A percentile compares a stretch with the other conserved stretches of the same genome.
These are phyloP conservation scores for Irpex sp. DNA, from an alignment of 1,284 basidiomycete species.

Conservation along the genomic window DNA sequence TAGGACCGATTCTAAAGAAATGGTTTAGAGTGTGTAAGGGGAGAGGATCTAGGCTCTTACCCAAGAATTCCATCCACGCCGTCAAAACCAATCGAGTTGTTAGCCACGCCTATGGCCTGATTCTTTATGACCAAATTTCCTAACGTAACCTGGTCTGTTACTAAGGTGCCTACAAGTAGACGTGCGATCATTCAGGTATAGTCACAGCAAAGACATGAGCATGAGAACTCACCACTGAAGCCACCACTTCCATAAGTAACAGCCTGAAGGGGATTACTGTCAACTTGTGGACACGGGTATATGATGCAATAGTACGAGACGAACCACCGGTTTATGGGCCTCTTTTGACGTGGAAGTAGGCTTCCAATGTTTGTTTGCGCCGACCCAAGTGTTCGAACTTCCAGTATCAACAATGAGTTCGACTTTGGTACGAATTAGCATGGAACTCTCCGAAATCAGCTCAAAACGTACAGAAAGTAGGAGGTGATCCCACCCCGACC, in stretches of 20 bases:
- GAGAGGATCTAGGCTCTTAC: conserved; percentile 1
- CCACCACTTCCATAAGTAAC: not conserved
- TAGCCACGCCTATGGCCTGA: conserved; percentile 55
- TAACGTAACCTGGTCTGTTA: conserved; percentile 18
- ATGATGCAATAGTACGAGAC: not conserved
- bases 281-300: not conserved
- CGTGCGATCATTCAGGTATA: not conserved
- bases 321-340: not conserved
- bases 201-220: not conserved
- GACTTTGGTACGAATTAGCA: conserved; percentile 10
- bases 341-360: conserved; percentile 1
- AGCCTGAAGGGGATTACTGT: not conserved
- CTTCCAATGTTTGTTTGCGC: conserved; percentile 31
- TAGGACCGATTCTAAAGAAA: conserved; percentile 39
- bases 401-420: conserved; percentile 26
- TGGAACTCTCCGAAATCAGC: not conserved
- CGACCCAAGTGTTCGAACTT: conserved; percentile 65
- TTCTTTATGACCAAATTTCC: conserved; percentile 9
- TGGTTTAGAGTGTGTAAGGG: not conserved
- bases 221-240: not conserved
- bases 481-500: conserved; percentile 2
- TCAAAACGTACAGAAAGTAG: not conserved
- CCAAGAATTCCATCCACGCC: conserved; percentile 51
- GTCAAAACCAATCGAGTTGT: conserved; percentile 29
- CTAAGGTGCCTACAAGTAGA: conserved; percentile 18